These are phyloP conservation scores for Leccinum obscurum DNA, from an alignment of 768 basidiomycete species.

Conservation along the genomic window DNA sequence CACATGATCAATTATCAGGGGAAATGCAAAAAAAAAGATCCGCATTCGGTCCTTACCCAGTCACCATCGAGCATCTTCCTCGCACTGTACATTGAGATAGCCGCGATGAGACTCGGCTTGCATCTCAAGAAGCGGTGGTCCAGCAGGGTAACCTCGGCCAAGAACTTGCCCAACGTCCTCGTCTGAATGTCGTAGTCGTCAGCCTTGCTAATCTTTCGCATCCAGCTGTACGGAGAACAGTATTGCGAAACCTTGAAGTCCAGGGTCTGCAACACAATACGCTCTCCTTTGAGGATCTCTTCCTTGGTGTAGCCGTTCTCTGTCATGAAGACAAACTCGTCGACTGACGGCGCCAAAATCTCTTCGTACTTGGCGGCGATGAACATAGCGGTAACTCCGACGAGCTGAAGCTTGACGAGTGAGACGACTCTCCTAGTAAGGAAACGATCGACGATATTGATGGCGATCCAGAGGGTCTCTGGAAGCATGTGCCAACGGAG, in stretches of 20 bases:
- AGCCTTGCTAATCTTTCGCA: slow-evolving; percentile 96
- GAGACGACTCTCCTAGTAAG: slow-evolving; percentile 86
- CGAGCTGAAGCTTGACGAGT: slow-evolving; percentile 89
- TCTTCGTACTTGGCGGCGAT: slow-evolving; percentile 99
- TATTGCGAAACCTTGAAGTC: slow-evolving; percentile 96
- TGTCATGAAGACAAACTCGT: slow-evolving; percentile 99
- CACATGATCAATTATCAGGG: slow-evolving; percentile 31
- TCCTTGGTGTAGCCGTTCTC: slow-evolving; percentile 92
- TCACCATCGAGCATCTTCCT: slow-evolving; percentile 91
- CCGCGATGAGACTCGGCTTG: slow-evolving; percentile 92
- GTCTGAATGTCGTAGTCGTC: slow-evolving; percentile 99
- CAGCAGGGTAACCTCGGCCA: slow-evolving; percentile 93
- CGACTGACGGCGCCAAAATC: slow-evolving; percentile 93
- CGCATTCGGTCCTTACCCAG: slow-evolving; percentile 71
- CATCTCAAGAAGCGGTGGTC: slow-evolving; percentile 91
- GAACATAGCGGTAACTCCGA: slow-evolving; percentile 99
- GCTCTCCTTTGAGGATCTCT: slow-evolving; percentile 97
- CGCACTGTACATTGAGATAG: slow-evolving; percentile 96
- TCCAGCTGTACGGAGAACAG: slow-evolving; percentile 99
- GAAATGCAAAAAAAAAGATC: slow-evolving; percentile 9
- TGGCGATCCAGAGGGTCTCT: slow-evolving; percentile 98
- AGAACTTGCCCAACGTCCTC: slow-evolving; percentile 93
- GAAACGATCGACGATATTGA: slow-evolving; percentile 96
- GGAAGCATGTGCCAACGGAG: slow-evolving; percentile 98
- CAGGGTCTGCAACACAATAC: slow-evolving; percentile 92